Percentiles rank a stretch among this genome's conserved stretches.
Evolutionary conservation across 164 flowering plant genomes (phyloP).

Genomic region (Echeveria elegans): DNA sequence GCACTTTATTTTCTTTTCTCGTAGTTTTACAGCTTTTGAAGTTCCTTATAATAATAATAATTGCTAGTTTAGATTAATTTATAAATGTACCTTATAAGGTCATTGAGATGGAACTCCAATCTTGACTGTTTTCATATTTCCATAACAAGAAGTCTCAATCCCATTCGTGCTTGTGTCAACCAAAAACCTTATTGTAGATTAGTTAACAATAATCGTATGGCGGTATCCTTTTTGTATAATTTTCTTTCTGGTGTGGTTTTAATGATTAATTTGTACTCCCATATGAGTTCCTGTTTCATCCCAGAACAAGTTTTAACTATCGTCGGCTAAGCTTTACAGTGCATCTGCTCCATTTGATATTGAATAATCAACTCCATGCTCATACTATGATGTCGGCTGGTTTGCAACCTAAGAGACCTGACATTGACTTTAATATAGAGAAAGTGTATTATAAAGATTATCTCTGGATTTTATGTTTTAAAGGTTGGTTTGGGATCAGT

Average conservation of each 20-base stretch:
- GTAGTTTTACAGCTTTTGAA: background rate
- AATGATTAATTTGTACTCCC: background rate
- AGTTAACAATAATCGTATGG: too few species aligned
- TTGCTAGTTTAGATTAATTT: background rate
- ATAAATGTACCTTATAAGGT: background rate
- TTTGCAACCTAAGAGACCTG: background rate
- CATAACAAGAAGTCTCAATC: background rate
- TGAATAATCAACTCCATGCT: background rate
- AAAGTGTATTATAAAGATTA: too few species aligned
- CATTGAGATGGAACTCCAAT: background rate
- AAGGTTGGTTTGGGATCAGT: background rate
- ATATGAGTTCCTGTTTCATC: background rate
- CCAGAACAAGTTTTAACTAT: background rate
- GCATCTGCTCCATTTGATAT: background rate
- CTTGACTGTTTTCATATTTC: background rate
- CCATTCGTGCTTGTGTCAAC: too few species aligned
- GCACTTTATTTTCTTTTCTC: background rate
- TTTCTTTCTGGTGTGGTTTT: background rate
- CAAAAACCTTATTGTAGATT: background rate
- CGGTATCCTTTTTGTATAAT: background rate
- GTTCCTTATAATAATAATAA: background rate
- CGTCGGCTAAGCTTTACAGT: background rate
- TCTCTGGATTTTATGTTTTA: background rate
- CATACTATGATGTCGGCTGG: background rate
- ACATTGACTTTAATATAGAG: background rate